These are phyloP conservation scores for Fusarium multiceps DNA, from an alignment of 2,329 filamentous ascomycete genomes.

Conservation along the genomic window DNA sequence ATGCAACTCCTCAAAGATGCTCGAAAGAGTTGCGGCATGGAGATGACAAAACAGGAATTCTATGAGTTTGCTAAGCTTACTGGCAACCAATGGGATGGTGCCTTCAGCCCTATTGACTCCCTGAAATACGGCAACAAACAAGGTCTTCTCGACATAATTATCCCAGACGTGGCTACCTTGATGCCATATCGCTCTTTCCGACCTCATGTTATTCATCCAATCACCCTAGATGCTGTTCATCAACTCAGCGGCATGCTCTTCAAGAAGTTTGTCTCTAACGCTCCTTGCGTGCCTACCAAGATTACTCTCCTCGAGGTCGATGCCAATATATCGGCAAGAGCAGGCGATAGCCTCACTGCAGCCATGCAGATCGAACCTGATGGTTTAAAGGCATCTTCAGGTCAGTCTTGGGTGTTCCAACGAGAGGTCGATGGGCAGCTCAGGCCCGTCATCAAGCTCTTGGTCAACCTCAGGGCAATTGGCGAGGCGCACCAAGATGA, in stretches of 20 bases:
- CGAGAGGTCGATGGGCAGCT: background rate
- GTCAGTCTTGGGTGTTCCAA: slow-evolving; percentile 10
- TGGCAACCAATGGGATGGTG: slow-evolving; percentile 9
- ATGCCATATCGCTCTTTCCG: slow-evolving; percentile 11
- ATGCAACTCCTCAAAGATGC: background rate
- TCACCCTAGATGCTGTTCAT: slow-evolving; percentile 5
- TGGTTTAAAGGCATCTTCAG: background rate
- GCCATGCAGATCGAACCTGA: slow-evolving; percentile 8
- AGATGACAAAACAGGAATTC: slow-evolving; percentile 4
- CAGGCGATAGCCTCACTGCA: slow-evolving; percentile 4
- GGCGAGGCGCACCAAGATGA: slow-evolving; percentile 2
- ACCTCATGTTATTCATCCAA: slow-evolving; percentile 10
- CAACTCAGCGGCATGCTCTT: slow-evolving; percentile 6
- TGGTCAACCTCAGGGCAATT: slow-evolving; percentile 2
- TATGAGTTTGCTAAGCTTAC: slow-evolving; percentile 10
- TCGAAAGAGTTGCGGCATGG: background rate
- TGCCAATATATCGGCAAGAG: background rate
- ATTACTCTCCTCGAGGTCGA: background rate
- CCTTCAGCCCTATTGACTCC: slow-evolving; percentile 1
- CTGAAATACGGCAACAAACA: slow-evolving; percentile 5
- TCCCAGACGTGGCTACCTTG: slow-evolving; percentile 7
- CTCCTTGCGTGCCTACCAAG: slow-evolving; percentile 10
- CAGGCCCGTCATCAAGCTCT: background rate
- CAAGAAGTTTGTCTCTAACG: slow-evolving; percentile 16
- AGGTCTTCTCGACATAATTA: slow-evolving; percentile 2